These are phyloP conservation scores for Theobroma grandiflorum DNA, from an alignment of 441 rosid genomes.

Conservation along the genomic window DNA sequence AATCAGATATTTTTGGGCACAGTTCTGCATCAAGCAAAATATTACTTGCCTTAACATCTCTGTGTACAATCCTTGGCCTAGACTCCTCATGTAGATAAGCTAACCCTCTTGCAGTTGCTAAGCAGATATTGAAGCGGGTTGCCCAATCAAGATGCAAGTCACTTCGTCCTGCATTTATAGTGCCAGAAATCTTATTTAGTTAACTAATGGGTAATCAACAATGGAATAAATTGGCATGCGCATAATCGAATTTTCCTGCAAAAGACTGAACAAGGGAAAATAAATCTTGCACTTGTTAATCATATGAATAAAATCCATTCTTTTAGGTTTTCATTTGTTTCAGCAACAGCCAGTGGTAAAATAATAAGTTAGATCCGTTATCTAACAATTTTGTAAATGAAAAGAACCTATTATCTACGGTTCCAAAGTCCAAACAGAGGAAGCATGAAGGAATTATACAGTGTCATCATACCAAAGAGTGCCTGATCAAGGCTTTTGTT, in stretches of 20 bases:
- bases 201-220: background rate
- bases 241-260: background rate
- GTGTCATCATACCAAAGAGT: slow-evolving; percentile 51
- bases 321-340: background rate
- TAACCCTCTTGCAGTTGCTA: slow-evolving; percentile 75
- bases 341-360: too few species aligned
- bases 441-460: background rate
- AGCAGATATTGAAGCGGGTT: slow-evolving; percentile 58
- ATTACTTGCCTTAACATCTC: slow-evolving; percentile 81
- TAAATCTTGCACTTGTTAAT: background rate
- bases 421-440: background rate
- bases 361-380: background rate
- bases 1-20: slow-evolving; percentile 76
- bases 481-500: slow-evolving; percentile 77
- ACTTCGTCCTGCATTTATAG: background rate
- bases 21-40: slow-evolving; percentile 65
- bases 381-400: too few species aligned
- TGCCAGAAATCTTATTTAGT: background rate
- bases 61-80: slow-evolving; percentile 68
- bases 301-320: background rate
- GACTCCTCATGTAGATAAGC: slow-evolving; percentile 87
- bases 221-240: background rate
- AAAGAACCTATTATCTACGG: too few species aligned
- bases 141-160: slow-evolving; percentile 49
- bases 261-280: background rate